Conservation (phyloP, 2,329 filamentous ascomycete genomes). For the Pseudogymnoascus sp. region DNA sequence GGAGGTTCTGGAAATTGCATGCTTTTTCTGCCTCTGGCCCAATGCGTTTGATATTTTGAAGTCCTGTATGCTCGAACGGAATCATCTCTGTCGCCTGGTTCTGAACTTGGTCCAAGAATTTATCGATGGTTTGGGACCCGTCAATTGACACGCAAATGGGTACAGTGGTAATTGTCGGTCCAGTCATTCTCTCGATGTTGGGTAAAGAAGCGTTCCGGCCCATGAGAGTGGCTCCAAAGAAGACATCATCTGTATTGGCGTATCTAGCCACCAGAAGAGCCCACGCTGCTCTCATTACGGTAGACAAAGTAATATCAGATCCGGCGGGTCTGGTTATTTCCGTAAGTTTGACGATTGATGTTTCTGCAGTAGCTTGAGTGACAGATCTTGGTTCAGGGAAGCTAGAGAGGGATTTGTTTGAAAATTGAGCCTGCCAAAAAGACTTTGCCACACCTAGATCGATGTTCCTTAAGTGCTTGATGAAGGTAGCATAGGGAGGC, state of each 20-base stretch:
- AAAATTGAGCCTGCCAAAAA: not conserved
- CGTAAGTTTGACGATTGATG: not conserved
- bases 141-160: slow-evolving; percentile 28
- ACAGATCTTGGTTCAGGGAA: not conserved
- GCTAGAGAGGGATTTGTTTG: not conserved
- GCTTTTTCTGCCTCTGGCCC: slow-evolving; percentile 12
- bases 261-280: slow-evolving; percentile 31
- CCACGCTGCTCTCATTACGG: slow-evolving; percentile 35
- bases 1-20: slow-evolving; percentile 19
- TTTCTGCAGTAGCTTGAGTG: not conserved
- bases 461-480: not conserved
- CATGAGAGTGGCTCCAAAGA: slow-evolving; percentile 36
- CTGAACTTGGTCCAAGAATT: slow-evolving; percentile 7
- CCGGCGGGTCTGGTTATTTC: not conserved
- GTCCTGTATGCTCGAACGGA: slow-evolving; percentile 41
- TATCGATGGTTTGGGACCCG: not conserved
- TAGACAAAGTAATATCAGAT: slow-evolving; percentile 18
- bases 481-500: not conserved
- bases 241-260: slow-evolving; percentile 30
- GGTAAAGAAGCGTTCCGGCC: slow-evolving; percentile 32
- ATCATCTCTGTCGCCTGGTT: slow-evolving; percentile 39
- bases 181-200: slow-evolving; percentile 35
- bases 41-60: slow-evolving; percentile 18
- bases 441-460: not conserved
- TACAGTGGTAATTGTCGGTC: slow-evolving; percentile 36